Evolutionary conservation across 1,139 yeast species (phyloP).

Genomic region (Blastobotrys raffinosifermentans): DNA sequence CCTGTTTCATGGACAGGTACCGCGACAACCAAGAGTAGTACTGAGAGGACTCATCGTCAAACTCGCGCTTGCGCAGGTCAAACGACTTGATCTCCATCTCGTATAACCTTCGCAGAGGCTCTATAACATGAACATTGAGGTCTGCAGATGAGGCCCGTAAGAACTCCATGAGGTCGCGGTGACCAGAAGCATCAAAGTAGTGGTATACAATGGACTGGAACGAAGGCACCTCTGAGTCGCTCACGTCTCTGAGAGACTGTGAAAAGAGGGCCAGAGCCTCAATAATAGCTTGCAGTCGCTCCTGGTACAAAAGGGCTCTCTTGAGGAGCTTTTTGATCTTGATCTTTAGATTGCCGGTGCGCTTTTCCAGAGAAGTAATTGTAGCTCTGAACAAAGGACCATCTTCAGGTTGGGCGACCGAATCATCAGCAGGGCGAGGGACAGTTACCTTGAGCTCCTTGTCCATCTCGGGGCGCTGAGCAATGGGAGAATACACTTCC

Average conservation of each 20-base stretch:
- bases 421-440: constrained; percentile 29
- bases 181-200: constrained; percentile 25
- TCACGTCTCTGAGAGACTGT: constrained; percentile 28
- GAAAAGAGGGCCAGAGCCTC: constrained; percentile 34
- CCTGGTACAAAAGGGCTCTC: constrained; percentile 33
- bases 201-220: constrained; percentile 30
- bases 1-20: constrained; percentile 59
- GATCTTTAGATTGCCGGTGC: constrained; percentile 44
- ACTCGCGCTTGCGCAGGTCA: constrained; percentile 45
- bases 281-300: constrained; percentile 32
- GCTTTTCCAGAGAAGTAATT: constrained; percentile 48
- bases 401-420: constrained; percentile 46
- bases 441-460: constrained; percentile 14
- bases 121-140: constrained; percentile 32
- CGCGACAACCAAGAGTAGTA: constrained; percentile 71
- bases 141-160: constrained; percentile 22
- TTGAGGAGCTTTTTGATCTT: constrained; percentile 39
- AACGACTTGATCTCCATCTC: constrained; percentile 39
- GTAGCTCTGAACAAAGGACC: constrained; percentile 70
- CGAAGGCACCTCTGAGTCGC: constrained; percentile 31
- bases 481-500: not conserved
- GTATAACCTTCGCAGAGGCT: constrained; percentile 36
- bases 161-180: constrained; percentile 19
- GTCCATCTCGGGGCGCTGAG: constrained; percentile 14
- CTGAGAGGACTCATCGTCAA: constrained; percentile 68